Evolutionary conservation across 257 asterid species (phyloP), one percentile per base, ranked within the genome.

Genomic region (Gentiana straminea): DNA sequence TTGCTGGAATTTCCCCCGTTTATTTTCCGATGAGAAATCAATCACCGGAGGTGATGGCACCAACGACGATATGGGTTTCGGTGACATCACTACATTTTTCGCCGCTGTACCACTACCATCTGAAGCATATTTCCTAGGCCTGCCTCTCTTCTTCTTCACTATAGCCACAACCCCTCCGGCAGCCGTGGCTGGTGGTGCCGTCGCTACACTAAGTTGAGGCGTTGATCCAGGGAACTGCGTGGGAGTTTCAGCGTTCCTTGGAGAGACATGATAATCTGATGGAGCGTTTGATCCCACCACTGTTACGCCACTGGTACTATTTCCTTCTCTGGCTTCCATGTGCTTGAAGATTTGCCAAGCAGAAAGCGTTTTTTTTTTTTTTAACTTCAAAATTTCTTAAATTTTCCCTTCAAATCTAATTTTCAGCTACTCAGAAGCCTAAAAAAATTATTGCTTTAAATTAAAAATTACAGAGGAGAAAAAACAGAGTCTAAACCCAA

Each of bases 241-340:
- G 9, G 79, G 71, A 60, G 62, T 79, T 46, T 74, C 86, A 50
- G 77, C 59, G 79, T 76, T 67, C 69, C 95, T 78, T 11, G 89
- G 86, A 60, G 94, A 83, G 65, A 86, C 77, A 51, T 84, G 94
- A 88, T 81, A 86, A 51, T 80, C 81, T 35, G 97, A 82, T 45
- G 96, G 91, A 63, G 91, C 96, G 79, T 90, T 94, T 71, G 97
- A 90, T 79, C 89, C 91, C 81, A 90, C 80, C 68, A 84, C 93
- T 49, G 86, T 82, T 37, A 90, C 96, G 69, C 86, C 93, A 73
- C 78, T 76, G 71, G 72, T 75, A 74, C 64, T 77, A 74, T 71
- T 75, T 32, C 68, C 78, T 68, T 76, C 72, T 66, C 84, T 75
- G 52, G 64, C 70, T 57, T 81, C 95, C 89, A 81, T 86, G 24